phyloP scores from a whole-genome alignment of 495 filamentous ascomycete species.

The Rostrohypoxylon terebratum region DNA sequence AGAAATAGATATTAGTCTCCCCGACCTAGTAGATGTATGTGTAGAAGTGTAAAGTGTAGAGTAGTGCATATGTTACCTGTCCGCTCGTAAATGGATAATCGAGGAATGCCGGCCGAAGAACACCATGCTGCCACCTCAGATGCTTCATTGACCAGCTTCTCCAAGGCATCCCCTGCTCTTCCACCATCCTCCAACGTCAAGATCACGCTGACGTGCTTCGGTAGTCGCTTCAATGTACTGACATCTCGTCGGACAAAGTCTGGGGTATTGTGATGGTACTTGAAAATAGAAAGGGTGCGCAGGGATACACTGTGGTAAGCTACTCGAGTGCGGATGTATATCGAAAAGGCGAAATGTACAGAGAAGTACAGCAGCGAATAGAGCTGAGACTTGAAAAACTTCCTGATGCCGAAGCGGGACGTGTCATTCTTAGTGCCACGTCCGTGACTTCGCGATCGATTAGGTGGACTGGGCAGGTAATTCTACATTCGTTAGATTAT shows the following conservation, averaged over 20 bases:
- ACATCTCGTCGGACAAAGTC: conserved; percentile 91
- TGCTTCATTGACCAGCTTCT: conserved; percentile 87
- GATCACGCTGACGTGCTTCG: conserved; percentile 88
- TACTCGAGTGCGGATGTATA: conserved; percentile 84
- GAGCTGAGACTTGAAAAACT: conserved; percentile 73
- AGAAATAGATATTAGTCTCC: conserved; percentile 24
- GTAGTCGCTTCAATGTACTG: conserved; percentile 74
- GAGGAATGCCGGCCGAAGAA: conserved; percentile 83
- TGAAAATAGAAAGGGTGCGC: conserved; percentile 79
- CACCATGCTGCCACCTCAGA: conserved; percentile 93
- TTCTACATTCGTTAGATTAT: conserved; percentile 55
- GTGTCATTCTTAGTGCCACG: conserved; percentile 47
- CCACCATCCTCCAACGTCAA: conserved; percentile 79
- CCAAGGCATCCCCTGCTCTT: conserved; percentile 72
- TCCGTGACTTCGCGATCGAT: conserved; percentile 46
- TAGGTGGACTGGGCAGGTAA: conserved; percentile 75
- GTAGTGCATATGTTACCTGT: conserved; percentile 69
- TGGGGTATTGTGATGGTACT: conserved; percentile 93
- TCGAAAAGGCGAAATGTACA: conserved; percentile 83
- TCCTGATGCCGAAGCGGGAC: conserved; percentile 68
- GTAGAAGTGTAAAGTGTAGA: not conserved
- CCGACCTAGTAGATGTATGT: not conserved
- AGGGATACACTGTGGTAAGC: conserved; percentile 81
- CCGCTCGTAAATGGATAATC: conserved; percentile 89
- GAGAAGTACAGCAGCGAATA: conserved; percentile 76